Evolutionary conservation across 169 alveolate species (phyloP).

Genomic region (Cryptosporidium felis): DNA sequence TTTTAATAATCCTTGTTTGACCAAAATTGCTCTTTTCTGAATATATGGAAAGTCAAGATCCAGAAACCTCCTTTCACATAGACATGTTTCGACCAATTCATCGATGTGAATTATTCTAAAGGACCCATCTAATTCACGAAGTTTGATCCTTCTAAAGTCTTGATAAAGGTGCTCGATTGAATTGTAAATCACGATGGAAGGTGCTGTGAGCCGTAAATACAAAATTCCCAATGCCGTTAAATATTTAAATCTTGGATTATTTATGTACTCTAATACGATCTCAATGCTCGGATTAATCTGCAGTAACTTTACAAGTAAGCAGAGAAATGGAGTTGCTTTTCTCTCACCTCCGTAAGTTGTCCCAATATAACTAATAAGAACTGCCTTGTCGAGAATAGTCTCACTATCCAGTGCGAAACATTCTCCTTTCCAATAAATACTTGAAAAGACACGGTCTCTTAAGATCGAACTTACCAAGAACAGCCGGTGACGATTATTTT

Average conservation of each 20-base stretch:
- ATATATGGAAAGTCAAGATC: slow-evolving; percentile 94
- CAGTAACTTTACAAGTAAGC: slow-evolving; percentile 93
- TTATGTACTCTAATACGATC: slow-evolving; percentile 92
- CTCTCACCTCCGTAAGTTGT: slow-evolving; percentile 97
- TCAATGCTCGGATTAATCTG: slow-evolving; percentile 96
- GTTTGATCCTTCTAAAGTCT: slow-evolving; percentile 94
- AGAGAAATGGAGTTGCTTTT: slow-evolving; percentile 94
- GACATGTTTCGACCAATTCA: slow-evolving; percentile 94
- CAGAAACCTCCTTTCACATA: slow-evolving; percentile 84
- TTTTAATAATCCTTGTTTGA: slow-evolving; percentile 83
- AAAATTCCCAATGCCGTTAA: slow-evolving; percentile 95
- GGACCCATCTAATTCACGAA: slow-evolving; percentile 88
- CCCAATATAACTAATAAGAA: slow-evolving; percentile 93
- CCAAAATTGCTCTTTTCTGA: slow-evolving; percentile 87
- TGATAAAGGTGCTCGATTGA: slow-evolving; percentile 92
- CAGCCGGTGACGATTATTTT: not conserved
- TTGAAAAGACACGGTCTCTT: slow-evolving; percentile 83
- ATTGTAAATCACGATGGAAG: slow-evolving; percentile 77
- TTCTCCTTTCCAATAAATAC: slow-evolving; percentile 86
- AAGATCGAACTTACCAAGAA: slow-evolving; percentile 53
- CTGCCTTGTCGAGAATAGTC: slow-evolving; percentile 93
- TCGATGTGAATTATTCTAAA: slow-evolving; percentile 91
- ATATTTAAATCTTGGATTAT: slow-evolving; percentile 93
- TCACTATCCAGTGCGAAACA: slow-evolving; percentile 90
- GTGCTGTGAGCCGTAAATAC: slow-evolving; percentile 87